Evolutionary conservation across 257 asterid genomes (phyloP).

Genomic region (Capsicum baccatum): DNA sequence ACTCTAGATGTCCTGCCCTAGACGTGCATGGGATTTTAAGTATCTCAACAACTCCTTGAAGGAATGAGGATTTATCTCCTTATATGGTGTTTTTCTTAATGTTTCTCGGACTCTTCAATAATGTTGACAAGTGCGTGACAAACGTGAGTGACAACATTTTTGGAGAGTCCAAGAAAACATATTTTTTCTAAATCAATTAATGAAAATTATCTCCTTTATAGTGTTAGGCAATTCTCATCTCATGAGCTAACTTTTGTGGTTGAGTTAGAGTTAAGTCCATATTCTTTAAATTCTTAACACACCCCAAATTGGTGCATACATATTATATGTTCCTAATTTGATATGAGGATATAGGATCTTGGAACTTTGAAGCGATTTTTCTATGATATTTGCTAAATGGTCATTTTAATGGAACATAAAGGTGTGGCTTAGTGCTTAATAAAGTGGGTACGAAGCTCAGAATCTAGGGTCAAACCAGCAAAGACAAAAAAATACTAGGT

Average conservation of each 20-base stretch:
- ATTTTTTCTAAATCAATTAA: not conserved
- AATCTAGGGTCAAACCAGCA: not conserved
- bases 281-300: not conserved
- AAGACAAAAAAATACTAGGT: not conserved
- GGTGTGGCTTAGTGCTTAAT: not conserved
- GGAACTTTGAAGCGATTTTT: not conserved
- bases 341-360: not conserved
- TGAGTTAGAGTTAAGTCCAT: not conserved
- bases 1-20: not conserved
- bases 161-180: not conserved
- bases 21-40: not conserved
- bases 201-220: not conserved
- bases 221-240: not conserved
- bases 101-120: not conserved
- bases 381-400: not conserved
- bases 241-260: not conserved
- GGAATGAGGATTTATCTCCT: not conserved
- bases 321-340: not conserved
- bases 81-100: slow-evolving; percentile 13
- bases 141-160: not conserved
- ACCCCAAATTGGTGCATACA: not conserved
- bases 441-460: not conserved
- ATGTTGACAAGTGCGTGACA: not conserved
- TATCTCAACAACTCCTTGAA: not conserved
- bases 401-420: not conserved